Evolutionary conservation across 495 filamentous ascomycete species (phyloP).

Genomic region (Aspergillus leporis): DNA sequence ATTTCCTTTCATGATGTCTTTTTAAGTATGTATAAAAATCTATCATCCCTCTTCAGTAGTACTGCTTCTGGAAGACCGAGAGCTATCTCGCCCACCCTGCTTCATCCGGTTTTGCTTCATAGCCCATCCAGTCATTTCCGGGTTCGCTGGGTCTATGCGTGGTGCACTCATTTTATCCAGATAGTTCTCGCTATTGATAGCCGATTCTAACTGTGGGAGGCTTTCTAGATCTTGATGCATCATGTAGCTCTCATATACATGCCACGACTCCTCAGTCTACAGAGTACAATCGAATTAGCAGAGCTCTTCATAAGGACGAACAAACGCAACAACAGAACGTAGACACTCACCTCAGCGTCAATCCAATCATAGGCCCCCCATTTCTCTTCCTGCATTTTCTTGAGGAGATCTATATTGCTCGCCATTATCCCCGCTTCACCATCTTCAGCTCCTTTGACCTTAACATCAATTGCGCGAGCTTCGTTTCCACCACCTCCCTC

Average conservation of each 20-base stretch:
- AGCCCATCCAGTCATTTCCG: constrained; percentile 51
- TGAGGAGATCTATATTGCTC: constrained; percentile 55
- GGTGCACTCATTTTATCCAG: constrained; percentile 67
- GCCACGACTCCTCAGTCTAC: constrained; percentile 61
- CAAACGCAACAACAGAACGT: constrained; percentile 4
- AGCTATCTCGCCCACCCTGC: constrained; percentile 23
- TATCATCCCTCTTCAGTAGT: constrained; percentile 28
- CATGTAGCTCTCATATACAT: constrained; percentile 58
- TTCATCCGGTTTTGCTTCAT: constrained; percentile 51
- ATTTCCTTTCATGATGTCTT: background rate
- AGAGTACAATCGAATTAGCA: constrained; percentile 21
- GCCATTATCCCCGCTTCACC: constrained; percentile 48
- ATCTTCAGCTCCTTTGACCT: constrained; percentile 63
- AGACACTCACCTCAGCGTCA: constrained; percentile 61
- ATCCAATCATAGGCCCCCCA: constrained; percentile 66
- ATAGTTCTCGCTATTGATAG: constrained; percentile 58
- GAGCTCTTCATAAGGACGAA: background rate
- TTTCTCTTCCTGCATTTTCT: constrained; percentile 64
- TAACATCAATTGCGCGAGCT: constrained; percentile 65
- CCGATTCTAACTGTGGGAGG: constrained; percentile 51
- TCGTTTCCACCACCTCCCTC: constrained; percentile 52
- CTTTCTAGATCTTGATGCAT: constrained; percentile 54
- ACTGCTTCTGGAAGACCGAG: constrained; percentile 17
- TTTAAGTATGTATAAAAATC: background rate
- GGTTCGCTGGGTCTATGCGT: constrained; percentile 52